Base-by-base conservation (phyloP, 2,329 filamentous ascomycete species). In the Aspergillus fructus region DNA sequence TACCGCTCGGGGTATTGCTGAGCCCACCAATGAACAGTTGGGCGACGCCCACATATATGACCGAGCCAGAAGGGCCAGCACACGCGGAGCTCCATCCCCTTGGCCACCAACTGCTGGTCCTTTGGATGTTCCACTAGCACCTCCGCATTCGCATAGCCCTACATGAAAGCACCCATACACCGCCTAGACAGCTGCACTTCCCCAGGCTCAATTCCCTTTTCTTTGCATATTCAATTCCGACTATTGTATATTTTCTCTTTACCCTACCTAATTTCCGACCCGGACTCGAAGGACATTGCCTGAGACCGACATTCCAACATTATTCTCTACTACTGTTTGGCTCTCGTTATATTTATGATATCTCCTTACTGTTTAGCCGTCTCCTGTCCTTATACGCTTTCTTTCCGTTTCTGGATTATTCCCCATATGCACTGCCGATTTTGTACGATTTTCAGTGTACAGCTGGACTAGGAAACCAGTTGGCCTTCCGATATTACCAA, bases 61-160 rank as follows among this genome's bases (percentile, higher is more conserved):
- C 30, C 52, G 51, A 37, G 63, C 65, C 27, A 63, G 66, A 27
- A 55, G 62, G 21, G 56, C 66, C 9, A 67, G 65, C 39, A 57
- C 64, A 24, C 64, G 66, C 49, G 64, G 59, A n/a, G 67, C 70
- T 42, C 68, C 71, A 23, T 63, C 66, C 33, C 55, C 65, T 19
- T 73, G 70, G 70, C 47, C 43, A 24, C 46, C 56, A 41, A 59
- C 64, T 24, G 45, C 61, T 37, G 65, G 64, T 30, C 60, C 59
- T 4, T 47, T 73, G 43, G 68, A 68, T 5, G 68, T 71, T 48
- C 62, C 70, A 41, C 66, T 73, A 45, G 64, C 67, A 21, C 61
- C 67, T 39, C 24, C 61, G 40, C 62, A 63, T 57, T 47, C 61
- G 4, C 56, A 58, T 64, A 62, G 42, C 17, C 56, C 50, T 47